Evolutionary conservation across 2,329 filamentous ascomycete species (phyloP).

Genomic region (Sclerotinia subarctica): DNA sequence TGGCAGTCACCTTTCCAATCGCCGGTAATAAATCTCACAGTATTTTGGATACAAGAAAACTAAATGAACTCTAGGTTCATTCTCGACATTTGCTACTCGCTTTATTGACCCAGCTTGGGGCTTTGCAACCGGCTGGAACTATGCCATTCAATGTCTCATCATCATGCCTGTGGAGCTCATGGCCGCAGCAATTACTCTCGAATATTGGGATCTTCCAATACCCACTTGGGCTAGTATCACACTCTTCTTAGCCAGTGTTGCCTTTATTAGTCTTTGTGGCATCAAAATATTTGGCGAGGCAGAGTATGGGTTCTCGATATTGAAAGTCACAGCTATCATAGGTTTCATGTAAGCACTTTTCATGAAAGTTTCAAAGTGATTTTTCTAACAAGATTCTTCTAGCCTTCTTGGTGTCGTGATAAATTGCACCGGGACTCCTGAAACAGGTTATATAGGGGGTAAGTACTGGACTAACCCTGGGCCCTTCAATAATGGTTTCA

Average conservation of each 20-base stretch:
- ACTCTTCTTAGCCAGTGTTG: constrained; percentile 73
- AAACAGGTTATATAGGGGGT: constrained; percentile 76
- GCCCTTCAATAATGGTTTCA: constrained; percentile 78
- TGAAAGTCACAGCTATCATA: constrained; percentile 85
- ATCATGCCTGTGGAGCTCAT: constrained; percentile 83
- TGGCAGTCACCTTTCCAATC: constrained; percentile 89
- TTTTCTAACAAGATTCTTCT: constrained; percentile 25
- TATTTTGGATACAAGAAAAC: background rate
- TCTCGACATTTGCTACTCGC: constrained; percentile 85
- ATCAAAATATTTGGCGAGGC: constrained; percentile 87
- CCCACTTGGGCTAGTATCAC: constrained; percentile 80
- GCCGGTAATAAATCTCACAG: constrained; percentile 52
- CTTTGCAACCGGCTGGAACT: constrained; percentile 94
- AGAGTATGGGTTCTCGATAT: constrained; percentile 80
- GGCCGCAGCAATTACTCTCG: constrained; percentile 77
- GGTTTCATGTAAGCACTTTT: constrained; percentile 70
- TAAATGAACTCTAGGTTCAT: constrained; percentile 50
- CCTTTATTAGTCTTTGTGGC: constrained; percentile 81
- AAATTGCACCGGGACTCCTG: constrained; percentile 75
- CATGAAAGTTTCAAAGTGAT: background rate
- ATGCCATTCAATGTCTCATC: constrained; percentile 82
- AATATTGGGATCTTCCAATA: constrained; percentile 74
- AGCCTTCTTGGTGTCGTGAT: constrained; percentile 83
- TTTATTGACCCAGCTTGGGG: constrained; percentile 96
- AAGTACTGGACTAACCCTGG: constrained; percentile 75